phyloP scores from a whole-genome alignment of 257 asterid genomes.

The Jacaranda mimosifolia region DNA sequence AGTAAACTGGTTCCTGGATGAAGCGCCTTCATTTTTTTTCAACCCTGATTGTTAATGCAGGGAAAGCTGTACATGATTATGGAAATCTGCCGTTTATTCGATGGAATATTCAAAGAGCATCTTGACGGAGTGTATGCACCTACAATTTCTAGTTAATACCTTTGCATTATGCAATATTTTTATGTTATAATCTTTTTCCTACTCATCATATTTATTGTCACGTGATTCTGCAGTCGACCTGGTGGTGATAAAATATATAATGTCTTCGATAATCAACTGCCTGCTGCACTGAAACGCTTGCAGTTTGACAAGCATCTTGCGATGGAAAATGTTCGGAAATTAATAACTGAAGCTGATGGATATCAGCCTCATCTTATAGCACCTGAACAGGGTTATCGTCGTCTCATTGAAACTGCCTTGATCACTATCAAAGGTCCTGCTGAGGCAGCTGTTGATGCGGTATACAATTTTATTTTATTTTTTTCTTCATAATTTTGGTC shows the following conservation, averaged over 20 bases:
- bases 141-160: constrained; percentile 10
- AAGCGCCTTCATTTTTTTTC: constrained; percentile 6
- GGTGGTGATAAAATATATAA: constrained; percentile 83
- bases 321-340: constrained; percentile 73
- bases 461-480: constrained; percentile 39
- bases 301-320: constrained; percentile 86
- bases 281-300: constrained; percentile 78
- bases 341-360: constrained; percentile 83
- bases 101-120: constrained; percentile 80
- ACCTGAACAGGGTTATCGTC: constrained; percentile 84
- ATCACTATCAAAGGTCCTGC: constrained; percentile 78
- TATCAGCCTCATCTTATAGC: constrained; percentile 89
- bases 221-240: constrained; percentile 63
- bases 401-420: constrained; percentile 76
- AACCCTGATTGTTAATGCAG: constrained; percentile 41
- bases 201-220: constrained; percentile 13
- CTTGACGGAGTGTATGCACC: constrained; percentile 81
- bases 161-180: neutral
- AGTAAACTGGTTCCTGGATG: constrained; percentile 22
- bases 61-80: constrained; percentile 81
- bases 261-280: constrained; percentile 78
- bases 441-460: constrained; percentile 83
- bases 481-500: neutral
- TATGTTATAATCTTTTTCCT: constrained; percentile 12
- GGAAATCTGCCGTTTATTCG: constrained; percentile 81